phyloP scores from a whole-genome alignment of 148 eudicot species.

The Camellia granthamiana region DNA sequence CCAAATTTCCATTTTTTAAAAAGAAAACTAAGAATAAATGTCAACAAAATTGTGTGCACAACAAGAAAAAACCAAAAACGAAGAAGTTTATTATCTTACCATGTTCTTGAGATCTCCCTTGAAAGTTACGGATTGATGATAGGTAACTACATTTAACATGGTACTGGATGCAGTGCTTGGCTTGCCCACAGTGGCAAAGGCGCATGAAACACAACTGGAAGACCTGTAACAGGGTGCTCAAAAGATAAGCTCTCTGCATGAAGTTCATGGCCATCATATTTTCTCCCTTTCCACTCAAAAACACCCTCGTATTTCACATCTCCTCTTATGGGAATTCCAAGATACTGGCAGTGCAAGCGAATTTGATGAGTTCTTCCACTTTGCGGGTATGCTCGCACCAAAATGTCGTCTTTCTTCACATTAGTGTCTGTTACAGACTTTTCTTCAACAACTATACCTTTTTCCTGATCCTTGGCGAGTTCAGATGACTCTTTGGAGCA shows the following conservation, averaged over 20 bases:
- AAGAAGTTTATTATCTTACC: not conserved
- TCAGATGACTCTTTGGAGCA: conserved; percentile 25
- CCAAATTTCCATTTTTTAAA: not conserved
- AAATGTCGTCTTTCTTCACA: conserved; percentile 49
- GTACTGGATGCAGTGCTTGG: conserved; percentile 29
- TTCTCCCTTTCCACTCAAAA: conserved; percentile 70
- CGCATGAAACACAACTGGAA: conserved; percentile 50
- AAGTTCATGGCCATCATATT: conserved; percentile 67
- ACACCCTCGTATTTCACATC: conserved; percentile 95
- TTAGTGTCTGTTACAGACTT: conserved; percentile 37
- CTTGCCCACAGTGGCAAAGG: conserved; percentile 81
- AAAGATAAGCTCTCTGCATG: conserved; percentile 88
- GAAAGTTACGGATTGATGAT: not conserved
- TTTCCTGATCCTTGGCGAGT: conserved; percentile 23
- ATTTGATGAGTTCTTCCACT: conserved; percentile 99
- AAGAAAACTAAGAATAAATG: not conserved
- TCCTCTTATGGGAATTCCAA: conserved; percentile 82
- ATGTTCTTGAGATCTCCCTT: not conserved
- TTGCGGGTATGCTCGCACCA: conserved; percentile 77
- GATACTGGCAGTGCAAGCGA: conserved; percentile 93
- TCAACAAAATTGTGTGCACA: not conserved
- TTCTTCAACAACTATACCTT: conserved; percentile 51
- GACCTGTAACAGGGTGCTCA: conserved; percentile 84
- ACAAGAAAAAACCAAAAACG: not conserved
- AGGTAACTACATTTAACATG: conserved; percentile 3